Percentiles rank a stretch among this genome's conserved stretches.
phyloP scores from a whole-genome alignment of 2,329 filamentous ascomycete species.

The Periglandula ipomoeae region DNA sequence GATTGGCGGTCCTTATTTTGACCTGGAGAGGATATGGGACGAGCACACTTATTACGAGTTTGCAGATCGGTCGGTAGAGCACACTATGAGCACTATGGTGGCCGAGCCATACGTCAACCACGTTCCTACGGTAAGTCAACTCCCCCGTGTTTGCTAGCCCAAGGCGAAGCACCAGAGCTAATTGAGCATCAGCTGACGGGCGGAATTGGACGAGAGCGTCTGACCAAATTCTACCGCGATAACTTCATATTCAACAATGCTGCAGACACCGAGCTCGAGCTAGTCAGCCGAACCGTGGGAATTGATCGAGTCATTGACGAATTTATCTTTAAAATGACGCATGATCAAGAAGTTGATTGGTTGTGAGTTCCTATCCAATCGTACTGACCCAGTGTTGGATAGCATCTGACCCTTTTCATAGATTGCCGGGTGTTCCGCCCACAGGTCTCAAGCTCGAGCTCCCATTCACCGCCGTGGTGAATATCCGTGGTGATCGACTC shows the following conservation, averaged over 20 bases:
- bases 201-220: slow-evolving; percentile 53
- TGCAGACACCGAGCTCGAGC: slow-evolving; percentile 54
- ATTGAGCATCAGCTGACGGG: slow-evolving; percentile 41
- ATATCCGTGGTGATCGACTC: slow-evolving; percentile 52
- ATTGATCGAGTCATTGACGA: slow-evolving; percentile 65
- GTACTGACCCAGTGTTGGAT: not conserved
- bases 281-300: slow-evolving; percentile 63
- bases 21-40: slow-evolving; percentile 71
- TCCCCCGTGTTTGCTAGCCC: no score
- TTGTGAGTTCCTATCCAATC: slow-evolving; percentile 38
- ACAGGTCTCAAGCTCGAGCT: slow-evolving; percentile 45
- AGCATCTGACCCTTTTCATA: slow-evolving; percentile 7
- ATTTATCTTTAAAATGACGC: slow-evolving; percentile 57
- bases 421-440: slow-evolving; percentile 45
- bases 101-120: slow-evolving; percentile 73
- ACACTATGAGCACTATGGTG: slow-evolving; percentile 77
- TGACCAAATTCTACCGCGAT: slow-evolving; percentile 61
- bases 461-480: slow-evolving; percentile 53
- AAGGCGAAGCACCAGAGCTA: no score
- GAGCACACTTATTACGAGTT: slow-evolving; percentile 70
- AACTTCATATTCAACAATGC: slow-evolving; percentile 72
- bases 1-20: slow-evolving; percentile 57
- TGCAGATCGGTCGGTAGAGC: slow-evolving; percentile 54
- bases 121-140: slow-evolving; percentile 51
- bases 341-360: slow-evolving; percentile 57